Evolutionary conservation across 305 asterid species (phyloP).

Genomic region (Euphrasia arctica): DNA sequence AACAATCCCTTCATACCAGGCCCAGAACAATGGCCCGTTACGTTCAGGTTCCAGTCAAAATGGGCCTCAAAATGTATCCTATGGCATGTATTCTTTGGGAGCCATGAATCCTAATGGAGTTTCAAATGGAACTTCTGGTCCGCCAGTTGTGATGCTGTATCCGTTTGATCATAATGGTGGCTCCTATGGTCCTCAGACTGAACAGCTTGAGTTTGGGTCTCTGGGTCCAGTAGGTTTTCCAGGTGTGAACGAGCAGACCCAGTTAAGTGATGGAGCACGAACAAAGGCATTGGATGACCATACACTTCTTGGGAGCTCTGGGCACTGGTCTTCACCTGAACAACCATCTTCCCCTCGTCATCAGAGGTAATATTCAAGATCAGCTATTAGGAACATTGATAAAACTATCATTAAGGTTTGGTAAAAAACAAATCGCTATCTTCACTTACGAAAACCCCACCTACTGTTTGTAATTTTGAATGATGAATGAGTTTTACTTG

Average conservation of each 20-base stretch:
- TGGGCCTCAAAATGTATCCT: slow-evolving; percentile 58
- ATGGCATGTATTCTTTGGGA: slow-evolving; percentile 53
- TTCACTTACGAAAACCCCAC: too few relatives aligned
- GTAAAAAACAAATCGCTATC: too few relatives aligned
- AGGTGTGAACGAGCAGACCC: slow-evolving; percentile 50
- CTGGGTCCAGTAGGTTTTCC: slow-evolving; percentile 54
- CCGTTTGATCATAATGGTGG: slow-evolving; percentile 54
- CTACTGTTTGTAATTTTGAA: too few relatives aligned
- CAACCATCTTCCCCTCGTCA: slow-evolving; percentile 82
- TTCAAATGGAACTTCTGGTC: slow-evolving; percentile 58
- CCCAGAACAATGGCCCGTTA: slow-evolving; percentile 55
- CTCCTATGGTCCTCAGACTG: slow-evolving; percentile 33
- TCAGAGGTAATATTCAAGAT: slow-evolving; percentile 40
- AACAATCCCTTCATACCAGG: slow-evolving; percentile 42
- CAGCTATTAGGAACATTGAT: neutral
- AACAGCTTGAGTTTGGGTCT: slow-evolving; percentile 78
- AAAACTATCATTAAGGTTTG: too few relatives aligned
- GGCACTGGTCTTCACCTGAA: slow-evolving; percentile 63
- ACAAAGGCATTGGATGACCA: slow-evolving; percentile 57
- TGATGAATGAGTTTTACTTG: too few relatives aligned
- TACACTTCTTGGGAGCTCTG: slow-evolving; percentile 57
- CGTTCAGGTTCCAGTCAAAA: slow-evolving; percentile 51
- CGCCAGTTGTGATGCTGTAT: slow-evolving; percentile 70
- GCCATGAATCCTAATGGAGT: slow-evolving; percentile 53
- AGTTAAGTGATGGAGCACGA: slow-evolving; percentile 46